A percentile compares a stretch with the other conserved stretches of the same genome.
These are phyloP conservation scores for Raphanus raphanistrum DNA, from an alignment of 345 rosid genomes.

Conservation along the genomic window DNA sequence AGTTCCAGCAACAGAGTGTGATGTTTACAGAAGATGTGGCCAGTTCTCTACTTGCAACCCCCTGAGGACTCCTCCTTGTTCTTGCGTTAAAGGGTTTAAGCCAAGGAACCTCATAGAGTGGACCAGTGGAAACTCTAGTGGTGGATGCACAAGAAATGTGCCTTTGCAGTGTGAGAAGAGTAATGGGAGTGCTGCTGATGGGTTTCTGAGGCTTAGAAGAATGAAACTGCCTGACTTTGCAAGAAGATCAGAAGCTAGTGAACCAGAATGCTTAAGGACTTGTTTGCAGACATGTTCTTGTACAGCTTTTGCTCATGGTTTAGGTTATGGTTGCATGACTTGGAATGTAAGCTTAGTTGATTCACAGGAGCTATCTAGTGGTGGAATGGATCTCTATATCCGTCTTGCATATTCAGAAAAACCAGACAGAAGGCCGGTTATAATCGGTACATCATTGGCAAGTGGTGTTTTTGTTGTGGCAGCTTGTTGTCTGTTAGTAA, in stretches of 20 bases:
- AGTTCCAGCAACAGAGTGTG: slow-evolving; percentile 41
- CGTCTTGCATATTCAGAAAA: slow-evolving; percentile 46
- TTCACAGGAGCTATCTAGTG: slow-evolving; percentile 28
- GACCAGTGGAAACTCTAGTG: slow-evolving; percentile 45
- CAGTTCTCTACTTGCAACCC: slow-evolving; percentile 44
- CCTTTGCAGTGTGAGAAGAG: slow-evolving; percentile 38
- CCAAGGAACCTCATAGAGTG: slow-evolving; percentile 47
- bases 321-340: slow-evolving; percentile 48
- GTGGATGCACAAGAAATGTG: slow-evolving; percentile 52
- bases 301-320: slow-evolving; percentile 46
- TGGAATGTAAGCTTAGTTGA: slow-evolving; percentile 52
- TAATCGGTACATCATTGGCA: slow-evolving; percentile 12
- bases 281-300: slow-evolving; percentile 59
- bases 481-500: slow-evolving; percentile 25
- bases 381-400: slow-evolving; percentile 46
- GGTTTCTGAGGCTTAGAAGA: slow-evolving; percentile 37
- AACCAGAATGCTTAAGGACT: slow-evolving; percentile 37
- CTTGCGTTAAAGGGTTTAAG: slow-evolving; percentile 53
- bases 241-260: slow-evolving; percentile 33
- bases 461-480: slow-evolving; percentile 24
- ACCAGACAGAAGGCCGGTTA: slow-evolving; percentile 18
- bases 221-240: slow-evolving; percentile 51
- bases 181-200: slow-evolving; percentile 41
- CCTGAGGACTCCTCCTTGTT: slow-evolving; percentile 40
- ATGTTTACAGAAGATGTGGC: slow-evolving; percentile 53